Conservation (phyloP, 2,329 filamentous ascomycete genomes). For the Pestalotiopsis sp. region DNA sequence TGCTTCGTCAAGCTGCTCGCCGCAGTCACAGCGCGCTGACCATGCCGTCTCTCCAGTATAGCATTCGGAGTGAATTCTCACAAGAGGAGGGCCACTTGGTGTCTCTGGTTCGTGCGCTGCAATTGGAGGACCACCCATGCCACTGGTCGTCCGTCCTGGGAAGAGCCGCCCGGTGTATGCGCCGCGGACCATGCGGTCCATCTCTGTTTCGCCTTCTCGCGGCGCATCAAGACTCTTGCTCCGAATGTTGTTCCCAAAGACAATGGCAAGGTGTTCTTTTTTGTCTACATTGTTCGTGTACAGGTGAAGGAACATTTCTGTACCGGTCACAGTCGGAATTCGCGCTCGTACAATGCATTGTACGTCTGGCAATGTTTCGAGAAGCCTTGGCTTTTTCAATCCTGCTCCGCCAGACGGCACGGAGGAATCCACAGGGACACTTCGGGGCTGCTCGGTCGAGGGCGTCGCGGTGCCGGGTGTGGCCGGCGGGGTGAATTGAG, state of each 20-base stretch:
- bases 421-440: constrained; percentile 61
- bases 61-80: constrained; percentile 96
- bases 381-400: constrained; percentile 67
- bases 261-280: constrained; percentile 96
- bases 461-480: constrained; percentile 62
- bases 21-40: constrained; percentile 97
- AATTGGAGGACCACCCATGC: constrained; percentile 45
- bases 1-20: constrained; percentile 95
- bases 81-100: constrained; percentile 61
- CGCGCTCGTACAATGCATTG: constrained; percentile 91
- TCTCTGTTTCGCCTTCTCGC: constrained; percentile 76
- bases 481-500: constrained; percentile 75
- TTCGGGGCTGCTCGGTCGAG: constrained; percentile 41
- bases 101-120: constrained; percentile 13
- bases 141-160: constrained; percentile 79
- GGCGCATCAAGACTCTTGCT: constrained; percentile 69
- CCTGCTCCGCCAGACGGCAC: constrained; percentile 60
- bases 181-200: constrained; percentile 90
- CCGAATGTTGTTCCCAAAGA: constrained; percentile 87
- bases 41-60: constrained; percentile 98
- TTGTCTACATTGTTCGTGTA: constrained; percentile 92
- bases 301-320: constrained; percentile 95
- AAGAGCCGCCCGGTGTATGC: constrained; percentile 88
- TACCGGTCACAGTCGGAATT: constrained; percentile 87
- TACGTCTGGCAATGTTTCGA: constrained; percentile 78